Percentiles rank a stretch among this genome's conserved stretches.
Evolutionary conservation across 169 alveolate genomes (phyloP).

Genomic region (Plasmodium knowlesi): DNA sequence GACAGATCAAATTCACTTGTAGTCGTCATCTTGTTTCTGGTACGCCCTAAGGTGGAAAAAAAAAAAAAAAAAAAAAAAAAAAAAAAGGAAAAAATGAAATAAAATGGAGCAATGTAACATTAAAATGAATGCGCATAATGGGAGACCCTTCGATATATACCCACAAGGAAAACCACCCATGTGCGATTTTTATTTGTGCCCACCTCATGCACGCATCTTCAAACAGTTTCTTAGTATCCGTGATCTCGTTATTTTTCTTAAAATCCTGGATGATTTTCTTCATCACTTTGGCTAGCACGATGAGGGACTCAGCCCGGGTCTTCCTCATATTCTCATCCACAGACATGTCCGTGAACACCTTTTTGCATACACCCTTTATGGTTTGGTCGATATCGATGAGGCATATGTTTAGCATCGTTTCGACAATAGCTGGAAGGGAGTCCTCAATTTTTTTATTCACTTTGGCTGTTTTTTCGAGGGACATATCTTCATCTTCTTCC

Average conservation of each 20-base stretch:
- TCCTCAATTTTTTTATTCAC: slow-evolving; percentile 86
- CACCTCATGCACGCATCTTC: slow-evolving; percentile 73
- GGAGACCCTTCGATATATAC: background rate
- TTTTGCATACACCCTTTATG: slow-evolving; percentile 88
- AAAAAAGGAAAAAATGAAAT: background rate
- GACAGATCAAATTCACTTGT: background rate
- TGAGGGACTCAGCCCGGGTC: slow-evolving; percentile 90
- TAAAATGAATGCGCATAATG: background rate
- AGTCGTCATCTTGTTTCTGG: slow-evolving; percentile 66
- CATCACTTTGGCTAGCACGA: slow-evolving; percentile 87
- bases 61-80: slow-evolving; percentile 9
- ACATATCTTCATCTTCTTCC: slow-evolving; percentile 76
- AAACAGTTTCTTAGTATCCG: slow-evolving; percentile 65
- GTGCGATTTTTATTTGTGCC: background rate
- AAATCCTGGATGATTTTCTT: slow-evolving; percentile 77
- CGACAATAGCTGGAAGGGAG: slow-evolving; percentile 88
- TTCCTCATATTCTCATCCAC: slow-evolving; percentile 87
- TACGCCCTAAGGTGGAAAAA: slow-evolving; percentile 58
- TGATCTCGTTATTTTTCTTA: slow-evolving; percentile 49
- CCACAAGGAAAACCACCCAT: background rate
- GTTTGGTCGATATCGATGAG: slow-evolving; percentile 91
- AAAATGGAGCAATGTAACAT: background rate
- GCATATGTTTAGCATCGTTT: slow-evolving; percentile 90
- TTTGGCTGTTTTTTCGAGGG: slow-evolving; percentile 78
- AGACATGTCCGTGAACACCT: slow-evolving; percentile 90